These are phyloP conservation scores for Geosmithia putterillii DNA, from an alignment of 2,329 filamentous ascomycete species.

Conservation along the genomic window DNA sequence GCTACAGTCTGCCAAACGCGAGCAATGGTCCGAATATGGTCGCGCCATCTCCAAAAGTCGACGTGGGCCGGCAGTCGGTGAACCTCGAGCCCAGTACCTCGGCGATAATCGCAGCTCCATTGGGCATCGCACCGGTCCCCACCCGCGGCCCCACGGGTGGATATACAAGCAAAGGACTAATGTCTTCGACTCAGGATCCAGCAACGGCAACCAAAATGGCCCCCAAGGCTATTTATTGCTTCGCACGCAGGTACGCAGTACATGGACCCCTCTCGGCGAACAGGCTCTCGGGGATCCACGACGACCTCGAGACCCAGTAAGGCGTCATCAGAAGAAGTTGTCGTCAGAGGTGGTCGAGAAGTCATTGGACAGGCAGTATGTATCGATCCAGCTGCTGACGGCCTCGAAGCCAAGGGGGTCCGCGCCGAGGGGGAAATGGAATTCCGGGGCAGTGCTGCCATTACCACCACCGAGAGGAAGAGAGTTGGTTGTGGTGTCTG, in stretches of 20 bases:
- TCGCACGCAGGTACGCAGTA: too few relatives aligned
- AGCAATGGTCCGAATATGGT: background rate
- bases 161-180: background rate
- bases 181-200: background rate
- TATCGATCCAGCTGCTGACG: background rate
- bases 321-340: slow-evolving; percentile 1
- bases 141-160: too few relatives aligned
- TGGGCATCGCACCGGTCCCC: background rate
- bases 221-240: background rate
- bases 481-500: background rate
- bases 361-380: background rate
- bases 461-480: slow-evolving; percentile 5
- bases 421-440: background rate
- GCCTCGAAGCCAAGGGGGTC: background rate
- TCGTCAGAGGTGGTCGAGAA: slow-evolving; percentile 1
- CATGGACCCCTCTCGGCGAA: background rate
- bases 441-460: slow-evolving; percentile 1
- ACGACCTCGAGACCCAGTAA: background rate
- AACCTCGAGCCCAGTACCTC: background rate
- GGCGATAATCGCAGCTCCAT: background rate
- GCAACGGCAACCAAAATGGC: too few relatives aligned
- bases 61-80: background rate
- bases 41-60: background rate
- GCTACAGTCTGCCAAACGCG: too few relatives aligned
- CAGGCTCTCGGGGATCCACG: background rate